Base-by-base conservation (phyloP, 169 alveolate genomes). In the Eimeria necatrix region DNA sequence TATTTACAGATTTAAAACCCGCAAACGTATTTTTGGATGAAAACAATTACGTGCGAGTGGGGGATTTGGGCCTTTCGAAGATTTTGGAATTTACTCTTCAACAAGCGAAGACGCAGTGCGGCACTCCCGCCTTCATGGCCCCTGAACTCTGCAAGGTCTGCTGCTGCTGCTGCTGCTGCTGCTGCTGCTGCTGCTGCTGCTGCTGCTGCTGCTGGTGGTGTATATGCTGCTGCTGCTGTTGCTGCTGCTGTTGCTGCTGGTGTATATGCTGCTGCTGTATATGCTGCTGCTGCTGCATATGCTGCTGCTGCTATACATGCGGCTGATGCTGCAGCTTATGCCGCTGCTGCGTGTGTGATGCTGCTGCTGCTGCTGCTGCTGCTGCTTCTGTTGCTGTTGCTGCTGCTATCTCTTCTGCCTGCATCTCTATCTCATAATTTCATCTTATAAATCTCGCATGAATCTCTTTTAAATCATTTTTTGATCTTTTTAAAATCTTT, bases 61-160 rank as follows among this genome's bases (percentile, higher is more conserved):
- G 99, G 22, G 99, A 98, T 93, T 98, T 98, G 94, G 99, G 99
- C n/a, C 98, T 98, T 46, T 96, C 99, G 85, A 98, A 99, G 96
- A 98, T 98, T 56, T 97, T 99, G 83, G 98, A 98, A 87, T 97
- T 98, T 91, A 98, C 99, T 2, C 97, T 98, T 49, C 99, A 98
- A 87, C 98, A 98, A 96, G 99, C 99, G 46, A 97, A 97, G 90
- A 99, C 99, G 32, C 97, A 98, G 95, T 99, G 99, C 61, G 99
- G 99, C 60, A 99, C 99, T 3, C 99, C 99, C 0, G 99, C 99
- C 97, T 99, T 99, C 97, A 96, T 99, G 97, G 98, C 99, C 51
- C 99, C 99, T 0, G 99, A 99, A 97, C 98, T 99, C 86, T 99
- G 99, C 71, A 94, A 92, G 93, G 89, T 59, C 14, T 7, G 84